Percentiles rank a stretch among this genome's conserved stretches.
phyloP scores from a whole-genome alignment of 2,329 filamentous ascomycete species.

The Aspergillus oerlinghausenensis region DNA sequence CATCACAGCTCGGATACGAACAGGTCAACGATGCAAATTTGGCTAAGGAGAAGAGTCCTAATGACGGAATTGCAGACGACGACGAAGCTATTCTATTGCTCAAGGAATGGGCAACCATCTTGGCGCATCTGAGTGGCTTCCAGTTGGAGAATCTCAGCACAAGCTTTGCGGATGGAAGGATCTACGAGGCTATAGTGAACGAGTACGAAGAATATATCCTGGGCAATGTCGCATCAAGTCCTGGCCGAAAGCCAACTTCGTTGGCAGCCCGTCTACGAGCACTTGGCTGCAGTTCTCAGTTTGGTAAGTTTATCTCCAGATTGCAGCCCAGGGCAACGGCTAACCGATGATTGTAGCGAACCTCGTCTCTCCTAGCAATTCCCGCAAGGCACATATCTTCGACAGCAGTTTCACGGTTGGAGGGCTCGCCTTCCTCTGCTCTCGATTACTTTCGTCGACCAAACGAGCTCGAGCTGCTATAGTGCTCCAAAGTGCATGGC shows the following conservation, averaged over 20 bases:
- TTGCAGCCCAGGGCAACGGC: not conserved
- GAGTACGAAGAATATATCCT: constrained; percentile 49
- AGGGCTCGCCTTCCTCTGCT: constrained; percentile 57
- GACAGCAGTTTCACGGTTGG: constrained; percentile 53
- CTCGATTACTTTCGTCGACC: constrained; percentile 51
- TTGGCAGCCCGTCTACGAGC: constrained; percentile 32
- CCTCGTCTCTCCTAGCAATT: constrained; percentile 35
- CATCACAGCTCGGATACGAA: constrained; percentile 12
- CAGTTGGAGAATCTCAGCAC: constrained; percentile 53
- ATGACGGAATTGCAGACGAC: constrained; percentile 22
- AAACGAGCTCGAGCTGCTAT: constrained; percentile 48
- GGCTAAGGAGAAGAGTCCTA: constrained; percentile 15
- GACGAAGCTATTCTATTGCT: constrained; percentile 43
- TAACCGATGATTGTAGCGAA: constrained; percentile 35
- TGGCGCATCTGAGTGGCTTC: constrained; percentile 46
- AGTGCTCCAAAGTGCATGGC: constrained; percentile 51
- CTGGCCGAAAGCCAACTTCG: constrained; percentile 1
- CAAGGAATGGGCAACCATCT: constrained; percentile 51
- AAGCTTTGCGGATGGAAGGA: constrained; percentile 51
- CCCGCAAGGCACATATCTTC: constrained; percentile 41
- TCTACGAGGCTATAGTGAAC: constrained; percentile 54
- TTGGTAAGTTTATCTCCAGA: constrained; percentile 29
- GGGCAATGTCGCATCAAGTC: not conserved
- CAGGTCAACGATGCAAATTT: constrained; percentile 15
- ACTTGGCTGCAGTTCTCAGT: constrained; percentile 41